Conservation (phyloP, 2,329 filamentous ascomycete species). For the Penicillium glabrum region DNA sequence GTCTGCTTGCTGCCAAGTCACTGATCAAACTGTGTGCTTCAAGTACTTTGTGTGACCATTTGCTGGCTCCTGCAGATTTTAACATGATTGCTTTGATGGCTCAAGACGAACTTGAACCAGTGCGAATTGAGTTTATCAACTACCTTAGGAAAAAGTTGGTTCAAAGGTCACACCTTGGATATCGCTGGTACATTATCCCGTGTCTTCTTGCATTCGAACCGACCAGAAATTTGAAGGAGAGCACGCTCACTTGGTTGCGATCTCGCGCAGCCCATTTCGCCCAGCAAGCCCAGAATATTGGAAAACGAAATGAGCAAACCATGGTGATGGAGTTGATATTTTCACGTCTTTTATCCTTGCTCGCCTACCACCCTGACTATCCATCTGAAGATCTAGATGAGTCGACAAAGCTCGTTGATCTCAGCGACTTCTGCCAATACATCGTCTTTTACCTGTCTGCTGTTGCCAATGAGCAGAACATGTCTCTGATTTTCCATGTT, state of each 20-base stretch:
- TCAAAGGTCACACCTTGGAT: conserved; percentile 67
- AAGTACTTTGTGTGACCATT: conserved; percentile 69
- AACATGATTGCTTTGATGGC: conserved; percentile 77
- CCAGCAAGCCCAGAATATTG: conserved; percentile 40
- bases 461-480: conserved; percentile 81
- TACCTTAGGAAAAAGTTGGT: conserved; percentile 73
- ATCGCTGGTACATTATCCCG: conserved; percentile 84
- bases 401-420: conserved; percentile 53
- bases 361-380: conserved; percentile 94
- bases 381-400: conserved; percentile 39
- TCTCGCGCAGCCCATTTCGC: conserved; percentile 71
- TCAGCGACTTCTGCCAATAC: conserved; percentile 83
- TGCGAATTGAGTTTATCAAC: conserved; percentile 76
- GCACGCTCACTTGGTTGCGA: conserved; percentile 83
- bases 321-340: conserved; percentile 77
- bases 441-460: conserved; percentile 84
- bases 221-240: conserved; percentile 66
- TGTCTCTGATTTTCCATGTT: conserved; percentile 86
- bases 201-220: conserved; percentile 94
- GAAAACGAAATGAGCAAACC: conserved; percentile 50
- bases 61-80: conserved; percentile 72
- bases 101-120: conserved; percentile 72
- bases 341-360: conserved; percentile 77
- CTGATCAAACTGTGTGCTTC: conserved; percentile 80
- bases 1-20: conserved; percentile 76